phyloP scores from a whole-genome alignment of 2,329 filamentous ascomycete species.

The Chalara sp. region DNA sequence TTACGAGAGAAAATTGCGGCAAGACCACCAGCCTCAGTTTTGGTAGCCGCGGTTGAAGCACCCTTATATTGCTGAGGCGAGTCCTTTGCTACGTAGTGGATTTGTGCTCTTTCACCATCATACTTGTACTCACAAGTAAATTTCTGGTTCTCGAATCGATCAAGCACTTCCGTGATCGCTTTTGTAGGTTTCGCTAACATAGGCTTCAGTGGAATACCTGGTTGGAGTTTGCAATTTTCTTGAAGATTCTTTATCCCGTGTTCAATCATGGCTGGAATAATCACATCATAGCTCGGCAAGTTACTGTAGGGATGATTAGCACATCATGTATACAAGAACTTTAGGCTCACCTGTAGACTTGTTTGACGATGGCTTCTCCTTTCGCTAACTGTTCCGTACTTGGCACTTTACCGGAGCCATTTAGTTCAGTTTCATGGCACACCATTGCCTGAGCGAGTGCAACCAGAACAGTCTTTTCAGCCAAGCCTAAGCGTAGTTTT shows the following conservation, averaged over 20 bases:
- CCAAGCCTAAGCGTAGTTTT: conserved; percentile 84
- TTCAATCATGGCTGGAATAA: conserved; percentile 82
- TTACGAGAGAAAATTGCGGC: conserved; percentile 95
- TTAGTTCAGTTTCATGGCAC: conserved; percentile 68
- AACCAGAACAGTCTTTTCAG: conserved; percentile 86
- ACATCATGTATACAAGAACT: neutral
- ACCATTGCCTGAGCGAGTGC: conserved; percentile 85
- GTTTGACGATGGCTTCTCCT: conserved; percentile 81
- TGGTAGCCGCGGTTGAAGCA: conserved; percentile 51
- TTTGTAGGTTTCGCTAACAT: conserved; percentile 99
- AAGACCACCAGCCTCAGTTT: conserved; percentile 51
- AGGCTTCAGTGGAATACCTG: conserved; percentile 90
- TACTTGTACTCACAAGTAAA: conserved; percentile 99
- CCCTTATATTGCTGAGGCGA: conserved; percentile 62
- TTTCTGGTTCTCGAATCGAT: conserved; percentile 89
- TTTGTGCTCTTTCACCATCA: conserved; percentile 95
- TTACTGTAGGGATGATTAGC: conserved; percentile 55
- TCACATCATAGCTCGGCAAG: conserved; percentile 89
- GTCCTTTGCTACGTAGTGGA: conserved; percentile 89
- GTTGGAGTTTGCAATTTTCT: conserved; percentile 83
- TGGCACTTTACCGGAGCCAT: conserved; percentile 56
- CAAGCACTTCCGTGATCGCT: conserved; percentile 92
- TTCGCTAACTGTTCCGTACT: conserved; percentile 72
- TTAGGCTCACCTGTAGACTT: conserved; percentile 67
- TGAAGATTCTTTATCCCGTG: conserved; percentile 78